Evolutionary conservation across 257 asterid genomes (phyloP).

Genomic region (Nicotiana undulata): DNA sequence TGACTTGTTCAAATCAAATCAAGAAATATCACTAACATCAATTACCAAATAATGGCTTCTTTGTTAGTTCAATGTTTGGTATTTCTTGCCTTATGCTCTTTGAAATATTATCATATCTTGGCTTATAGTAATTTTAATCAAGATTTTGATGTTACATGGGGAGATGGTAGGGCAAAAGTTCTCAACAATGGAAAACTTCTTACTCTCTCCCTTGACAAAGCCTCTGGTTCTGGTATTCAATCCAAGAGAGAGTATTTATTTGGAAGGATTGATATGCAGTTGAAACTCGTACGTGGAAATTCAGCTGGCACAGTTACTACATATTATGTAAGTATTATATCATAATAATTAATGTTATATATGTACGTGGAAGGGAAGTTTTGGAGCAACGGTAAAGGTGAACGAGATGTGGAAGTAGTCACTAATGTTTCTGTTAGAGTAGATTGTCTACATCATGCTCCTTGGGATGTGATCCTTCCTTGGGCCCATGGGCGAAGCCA

Average conservation of each 20-base stretch:
- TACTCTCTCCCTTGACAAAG: slow-evolving; percentile 47
- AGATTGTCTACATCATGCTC: too few relatives aligned
- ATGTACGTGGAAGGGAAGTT: too few relatives aligned
- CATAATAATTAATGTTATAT: too few relatives aligned
- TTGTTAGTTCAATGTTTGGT: background rate
- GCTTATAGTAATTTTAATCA: slow-evolving; percentile 35
- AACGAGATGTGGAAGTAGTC: too few relatives aligned
- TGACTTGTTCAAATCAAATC: background rate
- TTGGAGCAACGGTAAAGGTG: too few relatives aligned
- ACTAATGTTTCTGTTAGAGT: too few relatives aligned
- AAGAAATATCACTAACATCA: background rate
- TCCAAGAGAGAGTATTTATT: slow-evolving; percentile 40
- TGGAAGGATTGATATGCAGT: slow-evolving; percentile 24
- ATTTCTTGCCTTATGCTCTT: background rate
- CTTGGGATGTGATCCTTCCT: too few relatives aligned
- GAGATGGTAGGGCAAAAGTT: slow-evolving; percentile 43
- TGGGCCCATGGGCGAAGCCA: too few relatives aligned
- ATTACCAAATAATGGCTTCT: background rate
- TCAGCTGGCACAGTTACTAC: slow-evolving; percentile 40
- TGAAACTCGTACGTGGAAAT: slow-evolving; percentile 36
- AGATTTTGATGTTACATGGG: slow-evolving; percentile 59
- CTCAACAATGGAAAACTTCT: slow-evolving; percentile 59
- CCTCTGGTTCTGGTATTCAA: slow-evolving; percentile 64
- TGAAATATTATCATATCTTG: background rate
- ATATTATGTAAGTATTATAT: slow-evolving; percentile 26